Evolutionary conservation across 2,329 filamentous ascomycete genomes (phyloP).

Genomic region (Corniculantispora saksenae): DNA sequence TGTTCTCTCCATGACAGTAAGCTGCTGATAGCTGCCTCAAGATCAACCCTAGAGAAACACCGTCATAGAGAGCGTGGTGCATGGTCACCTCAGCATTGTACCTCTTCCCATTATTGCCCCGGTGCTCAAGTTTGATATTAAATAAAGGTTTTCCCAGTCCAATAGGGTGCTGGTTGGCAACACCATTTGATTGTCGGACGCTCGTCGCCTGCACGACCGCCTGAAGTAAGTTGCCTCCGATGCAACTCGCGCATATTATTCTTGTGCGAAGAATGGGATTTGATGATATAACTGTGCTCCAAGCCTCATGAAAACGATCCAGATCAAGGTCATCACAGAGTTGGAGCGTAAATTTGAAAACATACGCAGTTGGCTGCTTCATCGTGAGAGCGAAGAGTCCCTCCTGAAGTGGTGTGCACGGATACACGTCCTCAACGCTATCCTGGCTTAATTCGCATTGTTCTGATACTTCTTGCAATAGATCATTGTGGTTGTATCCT

Average conservation of each 20-base stretch:
- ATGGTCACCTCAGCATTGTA: conserved; percentile 28
- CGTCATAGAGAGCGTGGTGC: conserved; percentile 43
- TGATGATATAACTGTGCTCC: conserved; percentile 29
- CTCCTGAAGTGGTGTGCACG: conserved; percentile 34
- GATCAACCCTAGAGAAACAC: conserved; percentile 32
- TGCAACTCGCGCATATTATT: conserved; percentile 27
- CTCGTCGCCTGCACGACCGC: background rate
- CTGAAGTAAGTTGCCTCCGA: background rate
- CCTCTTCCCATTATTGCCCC: conserved; percentile 16
- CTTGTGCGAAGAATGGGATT: conserved; percentile 37
- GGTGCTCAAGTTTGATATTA: conserved; percentile 4
- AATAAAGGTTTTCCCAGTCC: background rate
- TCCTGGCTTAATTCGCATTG: conserved; percentile 25
- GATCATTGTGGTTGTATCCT: conserved; percentile 15
- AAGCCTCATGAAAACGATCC: conserved; percentile 30
- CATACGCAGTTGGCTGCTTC: conserved; percentile 31
- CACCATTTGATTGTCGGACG: background rate
- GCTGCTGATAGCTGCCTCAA: conserved; percentile 29
- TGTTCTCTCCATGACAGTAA: conserved; percentile 14
- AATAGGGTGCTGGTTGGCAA: background rate
- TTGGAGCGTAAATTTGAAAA: conserved; percentile 32
- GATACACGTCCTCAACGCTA: conserved; percentile 38
- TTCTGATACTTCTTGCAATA: conserved; percentile 22
- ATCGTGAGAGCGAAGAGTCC: conserved; percentile 38
- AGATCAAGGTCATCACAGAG: conserved; percentile 25